Evolutionary conservation across 305 asterid genomes (phyloP).

Genomic region (Lippia alba): DNA sequence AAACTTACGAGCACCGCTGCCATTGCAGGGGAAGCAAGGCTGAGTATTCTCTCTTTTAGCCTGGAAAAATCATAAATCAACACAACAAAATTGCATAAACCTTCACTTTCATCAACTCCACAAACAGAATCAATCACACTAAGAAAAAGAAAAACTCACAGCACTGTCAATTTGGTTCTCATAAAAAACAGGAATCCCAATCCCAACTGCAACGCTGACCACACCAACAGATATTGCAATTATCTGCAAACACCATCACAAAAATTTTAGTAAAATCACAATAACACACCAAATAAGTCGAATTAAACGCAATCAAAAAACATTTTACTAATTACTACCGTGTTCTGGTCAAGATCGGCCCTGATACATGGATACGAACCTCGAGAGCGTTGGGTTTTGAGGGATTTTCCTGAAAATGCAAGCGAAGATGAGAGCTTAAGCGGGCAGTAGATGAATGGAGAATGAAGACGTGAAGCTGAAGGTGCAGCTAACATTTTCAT

Average conservation of each 20-base stretch:
- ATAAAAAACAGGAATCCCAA: constrained; percentile 91
- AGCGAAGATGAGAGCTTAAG: constrained; percentile 48
- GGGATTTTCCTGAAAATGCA: constrained; percentile 41
- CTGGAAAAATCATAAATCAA: constrained; percentile 52
- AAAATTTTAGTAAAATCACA: background rate
- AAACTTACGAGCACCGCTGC: constrained; percentile 87
- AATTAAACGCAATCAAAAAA: background rate
- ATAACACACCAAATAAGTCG: background rate
- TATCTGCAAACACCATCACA: constrained; percentile 52
- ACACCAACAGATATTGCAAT: constrained; percentile 85
- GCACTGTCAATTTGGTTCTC: constrained; percentile 86
- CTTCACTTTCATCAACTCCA: constrained; percentile 5
- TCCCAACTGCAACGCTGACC: constrained; percentile 79
- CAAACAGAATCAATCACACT: background rate
- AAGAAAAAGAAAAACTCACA: constrained; percentile 46
- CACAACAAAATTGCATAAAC: constrained; percentile 14
- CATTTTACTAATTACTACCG: constrained; percentile 49
- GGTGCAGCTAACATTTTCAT: constrained; percentile 56
- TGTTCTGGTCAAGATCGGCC: constrained; percentile 95
- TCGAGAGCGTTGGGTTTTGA: constrained; percentile 44
- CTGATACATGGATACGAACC: constrained; percentile 69
- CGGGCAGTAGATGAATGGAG: constrained; percentile 68
- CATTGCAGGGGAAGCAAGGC: constrained; percentile 92
- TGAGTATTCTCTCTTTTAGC: constrained; percentile 90
- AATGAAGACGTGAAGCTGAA: constrained; percentile 55